Percentiles rank a stretch among this genome's conserved stretches.
These are phyloP conservation scores for Alternaria ventricosa DNA, from an alignment of 2,329 filamentous ascomycete genomes.

Conservation along the genomic window DNA sequence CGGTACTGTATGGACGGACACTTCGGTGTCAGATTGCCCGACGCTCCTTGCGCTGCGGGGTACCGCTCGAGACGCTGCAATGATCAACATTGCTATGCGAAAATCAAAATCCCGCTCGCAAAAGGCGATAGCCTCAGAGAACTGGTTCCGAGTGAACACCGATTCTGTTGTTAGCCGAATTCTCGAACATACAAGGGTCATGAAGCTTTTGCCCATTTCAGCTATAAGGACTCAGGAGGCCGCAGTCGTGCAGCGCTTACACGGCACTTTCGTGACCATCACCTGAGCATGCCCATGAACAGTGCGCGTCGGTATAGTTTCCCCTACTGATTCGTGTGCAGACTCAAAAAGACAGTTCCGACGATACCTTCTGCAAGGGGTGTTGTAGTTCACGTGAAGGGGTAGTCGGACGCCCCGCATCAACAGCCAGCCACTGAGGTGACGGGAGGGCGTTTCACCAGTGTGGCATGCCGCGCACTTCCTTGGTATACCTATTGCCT, in stretches of 20 bases:
- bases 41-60: constrained; percentile 18
- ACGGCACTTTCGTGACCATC: not conserved
- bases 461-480: not conserved
- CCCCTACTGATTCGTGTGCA: not conserved
- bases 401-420: not conserved
- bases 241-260: not conserved
- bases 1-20: constrained; percentile 27
- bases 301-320: not conserved
- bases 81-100: not conserved
- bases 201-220: not conserved
- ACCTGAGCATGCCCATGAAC: not conserved
- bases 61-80: not conserved
- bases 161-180: not conserved
- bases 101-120: not conserved
- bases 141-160: not conserved
- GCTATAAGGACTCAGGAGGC: not conserved
- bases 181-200: not conserved
- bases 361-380: not conserved
- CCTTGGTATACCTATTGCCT: not conserved
- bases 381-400: not conserved
- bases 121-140: not conserved
- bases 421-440: not conserved
- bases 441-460: not conserved
- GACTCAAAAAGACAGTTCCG: not conserved
- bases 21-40: constrained; percentile 28